These are phyloP conservation scores for Colletotrichum echinochloae DNA, from an alignment of 2,329 filamentous ascomycete genomes.

Conservation along the genomic window DNA sequence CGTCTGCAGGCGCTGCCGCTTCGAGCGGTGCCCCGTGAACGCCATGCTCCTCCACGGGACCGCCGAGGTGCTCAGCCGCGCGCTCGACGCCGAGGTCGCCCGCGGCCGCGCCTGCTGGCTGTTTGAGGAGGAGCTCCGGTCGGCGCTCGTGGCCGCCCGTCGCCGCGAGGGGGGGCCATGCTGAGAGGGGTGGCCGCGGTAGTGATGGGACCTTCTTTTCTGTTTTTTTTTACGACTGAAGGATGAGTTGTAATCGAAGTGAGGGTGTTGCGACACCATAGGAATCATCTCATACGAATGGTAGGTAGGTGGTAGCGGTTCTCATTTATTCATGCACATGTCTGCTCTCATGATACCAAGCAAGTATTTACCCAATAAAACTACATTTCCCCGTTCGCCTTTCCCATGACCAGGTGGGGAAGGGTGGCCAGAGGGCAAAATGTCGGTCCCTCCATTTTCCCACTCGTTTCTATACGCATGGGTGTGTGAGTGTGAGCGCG, in stretches of 20 bases:
- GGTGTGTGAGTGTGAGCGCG: too few relatives aligned
- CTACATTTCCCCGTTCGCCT: slow-evolving; percentile 4
- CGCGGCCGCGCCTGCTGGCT: not conserved
- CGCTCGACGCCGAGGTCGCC: not conserved
- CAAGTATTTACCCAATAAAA: not conserved
- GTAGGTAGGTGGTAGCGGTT: slow-evolving; percentile 2
- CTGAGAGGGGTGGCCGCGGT: too few relatives aligned
- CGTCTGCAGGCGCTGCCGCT: slow-evolving; percentile 3
- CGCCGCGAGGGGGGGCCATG: not conserved
- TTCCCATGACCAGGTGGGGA: not conserved
- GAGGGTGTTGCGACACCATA: too few relatives aligned
- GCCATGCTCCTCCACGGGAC: not conserved
- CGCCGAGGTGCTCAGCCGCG: not conserved
- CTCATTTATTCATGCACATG: not conserved
- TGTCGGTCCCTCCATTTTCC: too few relatives aligned
- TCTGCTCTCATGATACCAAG: not conserved
- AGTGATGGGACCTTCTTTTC: too few relatives aligned
- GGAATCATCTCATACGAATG: not conserved
- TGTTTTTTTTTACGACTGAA: too few relatives aligned
- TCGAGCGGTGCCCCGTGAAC: not conserved
- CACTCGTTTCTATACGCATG: not conserved
- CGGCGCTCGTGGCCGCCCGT: not conserved
- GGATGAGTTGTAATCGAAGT: not conserved
- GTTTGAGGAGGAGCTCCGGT: not conserved
- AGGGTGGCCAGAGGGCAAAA: too few relatives aligned